phyloP scores from a whole-genome alignment of 352 stramenopile species.

The Globisporangium okanoganense region DNA sequence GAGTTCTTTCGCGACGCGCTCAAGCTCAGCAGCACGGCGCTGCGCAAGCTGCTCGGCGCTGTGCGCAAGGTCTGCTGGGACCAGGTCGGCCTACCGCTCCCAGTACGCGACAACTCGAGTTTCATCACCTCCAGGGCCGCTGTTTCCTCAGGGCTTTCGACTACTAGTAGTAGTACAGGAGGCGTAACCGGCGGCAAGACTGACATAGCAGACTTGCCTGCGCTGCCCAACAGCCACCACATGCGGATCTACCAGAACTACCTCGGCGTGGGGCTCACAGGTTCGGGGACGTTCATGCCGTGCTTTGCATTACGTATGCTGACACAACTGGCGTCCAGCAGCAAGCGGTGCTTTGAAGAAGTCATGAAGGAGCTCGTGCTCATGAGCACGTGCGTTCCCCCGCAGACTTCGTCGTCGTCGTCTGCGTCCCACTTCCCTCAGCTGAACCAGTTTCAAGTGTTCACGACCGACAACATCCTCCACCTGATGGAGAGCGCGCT shows the following conservation, averaged over 20 bases:
- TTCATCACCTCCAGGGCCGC: neutral
- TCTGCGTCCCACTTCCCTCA: slow-evolving; percentile 46
- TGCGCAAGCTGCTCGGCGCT: slow-evolving; percentile 55
- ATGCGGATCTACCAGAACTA: slow-evolving; percentile 83
- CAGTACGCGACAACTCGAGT: slow-evolving; percentile 9
- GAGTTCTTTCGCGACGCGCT: slow-evolving; percentile 78
- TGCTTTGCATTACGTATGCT: slow-evolving; percentile 82
- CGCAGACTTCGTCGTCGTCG: slow-evolving; percentile 28
- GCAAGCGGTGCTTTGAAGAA: slow-evolving; percentile 69
- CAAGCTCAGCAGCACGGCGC: slow-evolving; percentile 55
- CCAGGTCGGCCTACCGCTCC: slow-evolving; percentile 53
- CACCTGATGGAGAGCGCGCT: slow-evolving; percentile 76
- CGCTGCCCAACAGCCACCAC: slow-evolving; percentile 48
- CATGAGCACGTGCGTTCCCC: slow-evolving; percentile 61
- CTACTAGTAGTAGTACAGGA: neutral
- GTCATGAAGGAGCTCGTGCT: slow-evolving; percentile 69
- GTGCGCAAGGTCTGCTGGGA: slow-evolving; percentile 69
- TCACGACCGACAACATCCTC: slow-evolving; percentile 75
- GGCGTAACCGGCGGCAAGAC: neutral
- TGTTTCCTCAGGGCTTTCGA: neutral
- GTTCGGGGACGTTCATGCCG: slow-evolving; percentile 55
- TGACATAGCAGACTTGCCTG: slow-evolving; percentile 25
- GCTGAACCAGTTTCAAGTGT: slow-evolving; percentile 66
- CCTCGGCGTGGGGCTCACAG: slow-evolving; percentile 59
- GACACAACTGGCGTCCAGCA: slow-evolving; percentile 67